Percentiles rank a stretch among this genome's conserved stretches.
Evolutionary conservation across 768 basidiomycete genomes (phyloP).

Genomic region (Calocybe gangraenosa): DNA sequence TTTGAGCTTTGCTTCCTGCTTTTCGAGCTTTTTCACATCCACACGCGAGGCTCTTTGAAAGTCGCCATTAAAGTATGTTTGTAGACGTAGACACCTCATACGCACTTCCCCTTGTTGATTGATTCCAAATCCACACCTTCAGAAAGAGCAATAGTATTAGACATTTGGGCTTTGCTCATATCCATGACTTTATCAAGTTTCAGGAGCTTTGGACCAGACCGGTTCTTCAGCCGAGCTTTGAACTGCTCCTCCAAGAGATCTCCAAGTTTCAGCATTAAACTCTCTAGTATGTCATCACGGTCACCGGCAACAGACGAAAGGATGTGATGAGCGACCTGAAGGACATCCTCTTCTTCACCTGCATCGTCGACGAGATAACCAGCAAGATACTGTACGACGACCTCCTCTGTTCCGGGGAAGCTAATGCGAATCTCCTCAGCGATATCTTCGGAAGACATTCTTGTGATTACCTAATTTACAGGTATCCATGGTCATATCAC

Average conservation of each 20-base stretch:
- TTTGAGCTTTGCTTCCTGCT: constrained; percentile 94
- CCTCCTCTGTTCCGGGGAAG: constrained; percentile 78
- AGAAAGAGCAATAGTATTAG: constrained; percentile 71
- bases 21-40: constrained; percentile 93
- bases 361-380: constrained; percentile 88
- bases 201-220: constrained; percentile 60
- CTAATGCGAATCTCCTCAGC: constrained; percentile 70
- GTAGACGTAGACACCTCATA: constrained; percentile 11
- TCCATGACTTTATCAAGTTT: constrained; percentile 87
- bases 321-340: constrained; percentile 70
- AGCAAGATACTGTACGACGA: constrained; percentile 82
- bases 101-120: constrained; percentile 91
- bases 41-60: constrained; percentile 75
- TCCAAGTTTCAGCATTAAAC: constrained; percentile 61
- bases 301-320: constrained; percentile 74
- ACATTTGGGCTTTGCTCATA: constrained; percentile 79
- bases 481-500: no score
- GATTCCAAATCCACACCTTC: constrained; percentile 89
- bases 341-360: constrained; percentile 82
- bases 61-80: constrained; percentile 13
- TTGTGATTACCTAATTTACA: background rate
- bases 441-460: constrained; percentile 71
- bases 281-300: constrained; percentile 52
- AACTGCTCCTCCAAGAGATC: constrained; percentile 65
- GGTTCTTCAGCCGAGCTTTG: constrained; percentile 50